phyloP scores from a whole-genome alignment of 495 filamentous ascomycete species.

The Penicillium canariense region DNA sequence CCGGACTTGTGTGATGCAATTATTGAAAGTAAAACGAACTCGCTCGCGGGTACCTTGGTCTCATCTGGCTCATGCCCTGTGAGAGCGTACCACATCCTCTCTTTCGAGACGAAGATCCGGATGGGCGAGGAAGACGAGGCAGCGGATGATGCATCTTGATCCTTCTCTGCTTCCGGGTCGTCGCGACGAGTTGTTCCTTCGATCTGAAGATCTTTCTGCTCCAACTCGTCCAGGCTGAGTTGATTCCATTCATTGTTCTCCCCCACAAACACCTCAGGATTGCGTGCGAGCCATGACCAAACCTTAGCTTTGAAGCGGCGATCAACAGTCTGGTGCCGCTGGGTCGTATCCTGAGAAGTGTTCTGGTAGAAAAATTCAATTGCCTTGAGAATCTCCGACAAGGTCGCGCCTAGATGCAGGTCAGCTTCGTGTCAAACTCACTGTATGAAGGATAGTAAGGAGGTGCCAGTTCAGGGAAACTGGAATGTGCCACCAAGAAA shows the following conservation, averaged over 20 bases:
- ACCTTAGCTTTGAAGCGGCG: conserved; percentile 50
- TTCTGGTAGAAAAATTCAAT: conserved; percentile 41
- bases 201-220: conserved; percentile 19
- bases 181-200: not conserved
- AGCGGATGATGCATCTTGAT: not conserved
- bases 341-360: conserved; percentile 17
- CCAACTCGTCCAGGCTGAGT: conserved; percentile 47
- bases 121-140: conserved; percentile 13
- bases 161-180: conserved; percentile 1
- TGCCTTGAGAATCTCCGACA: conserved; percentile 37
- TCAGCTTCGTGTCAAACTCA: conserved; percentile 7
- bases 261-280: conserved; percentile 53
- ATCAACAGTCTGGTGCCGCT: conserved; percentile 39
- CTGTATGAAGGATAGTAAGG: not conserved
- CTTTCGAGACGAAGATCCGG: conserved; percentile 57
- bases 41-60: conserved; percentile 59
- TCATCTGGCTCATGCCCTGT: conserved; percentile 78
- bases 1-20: conserved; percentile 68
- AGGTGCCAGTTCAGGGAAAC: not conserved
- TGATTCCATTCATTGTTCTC: conserved; percentile 39
- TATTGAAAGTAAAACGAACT: conserved; percentile 75
- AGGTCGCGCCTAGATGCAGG: conserved; percentile 36
- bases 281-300: conserved; percentile 55
- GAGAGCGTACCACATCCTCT: conserved; percentile 73
- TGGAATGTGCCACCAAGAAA: not conserved